Percentiles rank a stretch among this genome's conserved stretches.
These are phyloP conservation scores for Globisporangium paroecandrum DNA, from an alignment of 352 stramenopile genomes.

Conservation along the genomic window DNA sequence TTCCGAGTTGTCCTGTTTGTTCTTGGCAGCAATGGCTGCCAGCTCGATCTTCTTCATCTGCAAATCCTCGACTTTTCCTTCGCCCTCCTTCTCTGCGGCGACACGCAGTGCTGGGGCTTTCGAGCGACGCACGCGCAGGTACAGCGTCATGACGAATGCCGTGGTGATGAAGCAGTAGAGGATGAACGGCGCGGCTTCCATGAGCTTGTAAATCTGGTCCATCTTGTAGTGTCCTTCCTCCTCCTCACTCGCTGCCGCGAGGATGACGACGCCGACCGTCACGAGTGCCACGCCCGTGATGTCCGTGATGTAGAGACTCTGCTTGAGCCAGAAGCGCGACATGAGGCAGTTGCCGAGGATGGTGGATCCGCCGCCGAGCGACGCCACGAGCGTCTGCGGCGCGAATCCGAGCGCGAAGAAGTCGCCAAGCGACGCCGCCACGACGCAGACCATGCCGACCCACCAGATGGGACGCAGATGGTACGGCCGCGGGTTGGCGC, in stretches of 20 bases:
- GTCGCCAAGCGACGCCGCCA: constrained; percentile 78
- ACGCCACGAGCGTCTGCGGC: constrained; percentile 82
- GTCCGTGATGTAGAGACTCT: constrained; percentile 84
- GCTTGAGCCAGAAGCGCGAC: constrained; percentile 85
- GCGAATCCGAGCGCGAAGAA: constrained; percentile 86
- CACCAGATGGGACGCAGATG: constrained; percentile 82
- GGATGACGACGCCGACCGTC: constrained; percentile 72
- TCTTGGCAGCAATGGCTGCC: constrained; percentile 22
- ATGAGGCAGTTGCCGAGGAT: constrained; percentile 85
- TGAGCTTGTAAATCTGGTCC: constrained; percentile 82
- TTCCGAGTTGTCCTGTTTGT: constrained; percentile 17
- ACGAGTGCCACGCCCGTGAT: constrained; percentile 72
- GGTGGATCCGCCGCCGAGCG: constrained; percentile 74
- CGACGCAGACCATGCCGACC: constrained; percentile 85
- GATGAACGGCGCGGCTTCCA: constrained; percentile 77
- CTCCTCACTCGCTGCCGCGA: constrained; percentile 68
- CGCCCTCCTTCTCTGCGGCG: constrained; percentile 42
- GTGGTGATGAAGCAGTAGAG: constrained; percentile 80
- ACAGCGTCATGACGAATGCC: constrained; percentile 78
- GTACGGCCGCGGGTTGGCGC: constrained; percentile 72
- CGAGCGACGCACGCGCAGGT: constrained; percentile 74
- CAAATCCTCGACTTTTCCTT: constrained; percentile 43
- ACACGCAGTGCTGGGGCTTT: constrained; percentile 78
- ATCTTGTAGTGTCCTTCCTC: constrained; percentile 81
- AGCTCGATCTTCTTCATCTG: constrained; percentile 55